Evolutionary conservation across 805 yeast genomes (phyloP).

Genomic region (Sugiyamaella floridensis): DNA sequence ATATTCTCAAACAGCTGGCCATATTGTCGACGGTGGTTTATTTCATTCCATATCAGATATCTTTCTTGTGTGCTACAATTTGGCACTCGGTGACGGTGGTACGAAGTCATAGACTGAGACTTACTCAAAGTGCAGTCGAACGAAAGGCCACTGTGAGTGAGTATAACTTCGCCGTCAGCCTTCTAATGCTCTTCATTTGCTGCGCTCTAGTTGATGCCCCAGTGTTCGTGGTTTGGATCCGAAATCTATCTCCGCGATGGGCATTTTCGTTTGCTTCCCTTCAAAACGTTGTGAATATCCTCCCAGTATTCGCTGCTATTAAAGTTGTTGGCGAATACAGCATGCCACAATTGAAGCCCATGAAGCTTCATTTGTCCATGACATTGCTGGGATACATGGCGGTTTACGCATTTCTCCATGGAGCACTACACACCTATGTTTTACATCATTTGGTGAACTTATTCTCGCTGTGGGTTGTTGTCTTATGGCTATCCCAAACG

Average conservation of each 20-base stretch:
- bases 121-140: neutral
- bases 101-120: neutral
- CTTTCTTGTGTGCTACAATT: slow-evolving; percentile 7
- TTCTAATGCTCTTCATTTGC: slow-evolving; percentile 66
- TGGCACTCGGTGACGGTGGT: slow-evolving; percentile 1
- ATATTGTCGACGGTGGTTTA: slow-evolving; percentile 1
- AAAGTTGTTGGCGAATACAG: slow-evolving; percentile 46
- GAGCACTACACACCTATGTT: slow-evolving; percentile 75
- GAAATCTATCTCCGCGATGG: slow-evolving; percentile 47
- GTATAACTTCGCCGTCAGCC: slow-evolving; percentile 52
- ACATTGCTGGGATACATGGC: slow-evolving; percentile 45
- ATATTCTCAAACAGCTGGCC: neutral
- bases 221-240: slow-evolving; percentile 71
- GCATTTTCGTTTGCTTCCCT: slow-evolving; percentile 53
- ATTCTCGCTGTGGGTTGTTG: slow-evolving; percentile 27
- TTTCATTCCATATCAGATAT: slow-evolving; percentile 12
- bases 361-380: slow-evolving; percentile 23
- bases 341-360: slow-evolving; percentile 34
- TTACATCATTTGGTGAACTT: slow-evolving; percentile 69
- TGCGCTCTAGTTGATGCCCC: slow-evolving; percentile 73
- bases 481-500: slow-evolving; percentile 1
- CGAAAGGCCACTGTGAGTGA: slow-evolving; percentile 26
- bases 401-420: slow-evolving; percentile 60
- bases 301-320: slow-evolving; percentile 13
- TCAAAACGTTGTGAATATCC: slow-evolving; percentile 41